These are phyloP conservation scores for Bryum argenteum DNA, from an alignment of 225 moss, liverwort and hornwort species.

Conservation along the genomic window DNA sequence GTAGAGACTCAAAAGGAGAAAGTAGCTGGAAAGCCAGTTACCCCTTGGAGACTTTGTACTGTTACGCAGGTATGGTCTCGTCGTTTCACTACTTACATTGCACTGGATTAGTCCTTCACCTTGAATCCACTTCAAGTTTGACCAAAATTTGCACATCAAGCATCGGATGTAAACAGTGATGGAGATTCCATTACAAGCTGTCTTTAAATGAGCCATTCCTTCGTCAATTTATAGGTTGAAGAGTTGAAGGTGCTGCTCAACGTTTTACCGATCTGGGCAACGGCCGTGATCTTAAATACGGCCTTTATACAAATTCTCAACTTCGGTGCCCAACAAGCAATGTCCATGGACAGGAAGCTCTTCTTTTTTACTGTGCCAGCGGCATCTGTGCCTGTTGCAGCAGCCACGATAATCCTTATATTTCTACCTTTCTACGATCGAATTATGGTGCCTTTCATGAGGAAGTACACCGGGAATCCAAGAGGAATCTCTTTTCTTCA, in stretches of 20 bases:
- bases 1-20: slow-evolving; percentile 47
- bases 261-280: slow-evolving; percentile 64
- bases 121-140: not conserved
- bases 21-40: slow-evolving; percentile 23
- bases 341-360: slow-evolving; percentile 56
- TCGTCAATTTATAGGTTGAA: slow-evolving; percentile 52
- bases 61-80: slow-evolving; percentile 55
- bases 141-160: not conserved
- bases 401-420: slow-evolving; percentile 43
- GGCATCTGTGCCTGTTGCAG: slow-evolving; percentile 56
- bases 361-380: slow-evolving; percentile 40
- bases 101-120: not conserved
- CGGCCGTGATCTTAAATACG: slow-evolving; percentile 57
- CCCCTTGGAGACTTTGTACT: slow-evolving; percentile 59
- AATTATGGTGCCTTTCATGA: slow-evolving; percentile 51
- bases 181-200: not conserved
- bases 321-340: slow-evolving; percentile 60
- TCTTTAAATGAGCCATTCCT: slow-evolving; percentile 3
- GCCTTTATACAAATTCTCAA: slow-evolving; percentile 62
- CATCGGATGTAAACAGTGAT: not conserved
- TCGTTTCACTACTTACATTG: not conserved
- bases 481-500: slow-evolving; percentile 67
- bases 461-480: slow-evolving; percentile 40
- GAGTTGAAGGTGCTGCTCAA: slow-evolving; percentile 67
- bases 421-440: slow-evolving; percentile 59